Conservation (phyloP, 2,329 filamentous ascomycete genomes). For the Didymosphaeria variabile region DNA sequence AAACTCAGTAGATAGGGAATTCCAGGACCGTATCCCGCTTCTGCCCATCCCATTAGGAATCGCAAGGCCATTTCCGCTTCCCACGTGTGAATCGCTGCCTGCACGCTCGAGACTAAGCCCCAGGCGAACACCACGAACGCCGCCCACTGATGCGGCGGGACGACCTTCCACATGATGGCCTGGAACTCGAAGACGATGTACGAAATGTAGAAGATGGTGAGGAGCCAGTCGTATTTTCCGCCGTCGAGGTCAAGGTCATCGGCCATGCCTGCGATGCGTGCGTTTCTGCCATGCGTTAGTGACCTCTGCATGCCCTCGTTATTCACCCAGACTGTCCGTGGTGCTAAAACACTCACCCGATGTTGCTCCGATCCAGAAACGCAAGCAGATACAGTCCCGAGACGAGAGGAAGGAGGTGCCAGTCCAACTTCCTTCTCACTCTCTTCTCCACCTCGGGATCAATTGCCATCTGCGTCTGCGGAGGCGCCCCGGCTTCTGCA, state of each 20-base stretch:
- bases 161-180: constrained; percentile 49
- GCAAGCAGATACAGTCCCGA: constrained; percentile 46
- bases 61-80: constrained; percentile 45
- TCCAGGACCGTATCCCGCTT: constrained; percentile 56
- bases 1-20: constrained; percentile 63
- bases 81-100: constrained; percentile 43
- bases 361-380: constrained; percentile 50
- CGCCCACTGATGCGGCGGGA: constrained; percentile 49
- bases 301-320: too few relatives aligned
- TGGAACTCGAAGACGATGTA: constrained; percentile 50
- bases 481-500: background rate
- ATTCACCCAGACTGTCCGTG: too few relatives aligned
- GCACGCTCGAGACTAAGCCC: constrained; percentile 45
- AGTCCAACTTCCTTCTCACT: constrained; percentile 42
- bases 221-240: constrained; percentile 45
- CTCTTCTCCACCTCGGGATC: constrained; percentile 31
- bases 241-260: constrained; percentile 40
- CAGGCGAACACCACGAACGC: constrained; percentile 47
- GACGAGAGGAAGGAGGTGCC: constrained; percentile 43
- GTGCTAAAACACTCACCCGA: constrained; percentile 47
- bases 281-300: constrained; percentile 38
- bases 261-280: constrained; percentile 52
- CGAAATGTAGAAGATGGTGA: constrained; percentile 51
- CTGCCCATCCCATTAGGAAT: constrained; percentile 51
- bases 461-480: background rate